These are phyloP conservation scores for Fusarium secorum DNA, from an alignment of 2,329 filamentous ascomycete genomes.

Conservation along the genomic window DNA sequence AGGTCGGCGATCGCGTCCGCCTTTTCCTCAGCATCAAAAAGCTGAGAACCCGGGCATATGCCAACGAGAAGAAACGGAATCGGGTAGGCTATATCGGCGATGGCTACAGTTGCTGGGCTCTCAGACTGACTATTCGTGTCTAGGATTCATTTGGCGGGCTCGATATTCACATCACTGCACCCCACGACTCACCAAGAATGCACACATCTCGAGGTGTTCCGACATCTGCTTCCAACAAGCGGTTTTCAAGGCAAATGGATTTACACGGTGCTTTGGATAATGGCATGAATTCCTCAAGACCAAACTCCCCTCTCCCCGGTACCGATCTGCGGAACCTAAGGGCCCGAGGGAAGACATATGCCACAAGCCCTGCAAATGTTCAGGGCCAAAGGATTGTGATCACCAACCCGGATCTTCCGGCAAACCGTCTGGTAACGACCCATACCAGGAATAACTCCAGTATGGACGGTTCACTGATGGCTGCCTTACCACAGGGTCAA, in stretches of 20 bases:
- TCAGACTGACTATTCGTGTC: slow-evolving; percentile 8
- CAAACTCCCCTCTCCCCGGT: slow-evolving; percentile 69
- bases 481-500: slow-evolving; percentile 83
- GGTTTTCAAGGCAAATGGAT: slow-evolving; percentile 71
- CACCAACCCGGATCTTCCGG: slow-evolving; percentile 69
- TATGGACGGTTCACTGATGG: slow-evolving; percentile 86
- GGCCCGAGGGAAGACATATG: slow-evolving; percentile 60
- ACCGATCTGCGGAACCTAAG: slow-evolving; percentile 62
- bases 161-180: slow-evolving; percentile 65
- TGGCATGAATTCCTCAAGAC: slow-evolving; percentile 69
- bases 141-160: slow-evolving; percentile 86
- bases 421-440: slow-evolving; percentile 67
- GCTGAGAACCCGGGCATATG: slow-evolving; percentile 76
- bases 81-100: slow-evolving; percentile 66
- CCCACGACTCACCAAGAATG: slow-evolving; percentile 60
- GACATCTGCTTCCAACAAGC: slow-evolving; percentile 57
- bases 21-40: slow-evolving; percentile 88
- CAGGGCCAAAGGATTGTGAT: slow-evolving; percentile 31
- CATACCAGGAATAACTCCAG: slow-evolving; percentile 85
- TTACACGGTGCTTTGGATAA: slow-evolving; percentile 52
- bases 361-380: slow-evolving; percentile 23
- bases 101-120: neutral
- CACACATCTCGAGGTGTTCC: slow-evolving; percentile 62
- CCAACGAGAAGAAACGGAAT: slow-evolving; percentile 83
- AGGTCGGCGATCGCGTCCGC: slow-evolving; percentile 93